Evolutionary conservation across 2,329 filamentous ascomycete species (phyloP).

Genomic region (Pyrenochaeta sp.): DNA sequence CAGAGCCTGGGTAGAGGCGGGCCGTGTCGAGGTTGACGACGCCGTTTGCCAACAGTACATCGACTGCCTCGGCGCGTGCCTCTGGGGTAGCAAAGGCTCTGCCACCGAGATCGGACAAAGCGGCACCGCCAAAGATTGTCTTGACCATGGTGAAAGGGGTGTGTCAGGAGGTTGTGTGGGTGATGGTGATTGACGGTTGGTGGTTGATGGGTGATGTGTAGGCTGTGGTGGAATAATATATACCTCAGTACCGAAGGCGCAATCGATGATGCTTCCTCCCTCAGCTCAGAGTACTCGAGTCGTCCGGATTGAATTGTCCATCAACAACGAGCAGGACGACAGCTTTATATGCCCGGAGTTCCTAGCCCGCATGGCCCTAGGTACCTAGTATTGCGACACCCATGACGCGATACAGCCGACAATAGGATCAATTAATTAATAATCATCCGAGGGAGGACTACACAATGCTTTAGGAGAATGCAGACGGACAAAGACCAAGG

Average conservation of each 20-base stretch:
- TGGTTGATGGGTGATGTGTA: not conserved
- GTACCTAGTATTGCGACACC: too few species aligned
- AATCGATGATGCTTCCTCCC: constrained; percentile 5
- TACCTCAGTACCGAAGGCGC: not conserved
- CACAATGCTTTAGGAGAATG: too few species aligned
- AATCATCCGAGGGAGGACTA: too few species aligned
- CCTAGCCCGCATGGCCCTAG: too few species aligned
- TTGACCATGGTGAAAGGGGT: constrained; percentile 38
- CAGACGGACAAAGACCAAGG: too few species aligned
- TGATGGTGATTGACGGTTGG: not conserved
- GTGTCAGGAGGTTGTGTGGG: not conserved
- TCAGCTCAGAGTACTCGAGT: not conserved
- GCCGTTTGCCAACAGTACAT: constrained; percentile 40
- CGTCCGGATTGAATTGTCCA: too few species aligned
- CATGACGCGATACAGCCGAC: too few species aligned
- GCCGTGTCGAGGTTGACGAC: constrained; percentile 52
- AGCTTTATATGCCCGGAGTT: too few species aligned
- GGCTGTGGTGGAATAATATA: not conserved
- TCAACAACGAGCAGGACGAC: too few species aligned
- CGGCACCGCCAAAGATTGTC: constrained; percentile 45
- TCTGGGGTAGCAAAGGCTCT: constrained; percentile 21
- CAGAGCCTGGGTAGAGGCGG: constrained; percentile 52
- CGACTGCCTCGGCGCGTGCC: constrained; percentile 27
- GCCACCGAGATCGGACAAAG: constrained; percentile 28
- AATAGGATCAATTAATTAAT: too few species aligned